Percentiles rank a stretch among this genome's conserved stretches.
phyloP scores from a whole-genome alignment of 345 rosid genomes.

The Salix viminalis region DNA sequence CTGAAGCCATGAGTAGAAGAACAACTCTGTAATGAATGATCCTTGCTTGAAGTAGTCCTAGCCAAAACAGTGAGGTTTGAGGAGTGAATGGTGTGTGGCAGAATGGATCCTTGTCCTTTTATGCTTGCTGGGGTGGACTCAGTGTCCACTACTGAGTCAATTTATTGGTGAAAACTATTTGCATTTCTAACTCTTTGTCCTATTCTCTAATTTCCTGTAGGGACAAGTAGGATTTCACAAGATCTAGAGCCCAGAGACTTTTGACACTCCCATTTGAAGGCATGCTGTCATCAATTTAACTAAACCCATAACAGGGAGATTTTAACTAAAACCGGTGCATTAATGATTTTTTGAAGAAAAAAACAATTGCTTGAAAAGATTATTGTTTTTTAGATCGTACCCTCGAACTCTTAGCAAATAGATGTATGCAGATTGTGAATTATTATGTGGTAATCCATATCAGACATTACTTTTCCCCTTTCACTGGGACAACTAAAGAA shows the following conservation, averaged over 20 bases:
- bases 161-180: background rate
- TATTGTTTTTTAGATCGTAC: no score
- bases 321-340: no score
- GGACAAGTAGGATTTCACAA: background rate
- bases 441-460: no score
- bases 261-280: background rate
- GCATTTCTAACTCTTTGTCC: background rate
- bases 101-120: background rate
- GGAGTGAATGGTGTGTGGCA: constrained; percentile 2
- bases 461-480: no score
- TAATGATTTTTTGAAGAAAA: no score
- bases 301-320: background rate
- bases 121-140: background rate
- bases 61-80: background rate
- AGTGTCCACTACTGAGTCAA: background rate
- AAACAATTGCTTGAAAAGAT: no score
- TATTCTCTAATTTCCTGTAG: background rate
- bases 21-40: background rate
- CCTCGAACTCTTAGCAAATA: no score
- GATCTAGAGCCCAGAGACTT: background rate
- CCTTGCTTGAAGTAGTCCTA: background rate
- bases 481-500: no score
- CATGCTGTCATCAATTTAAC: background rate
- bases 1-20: constrained; percentile 22
- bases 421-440: no score